Evolutionary conservation across 225 moss, liverwort and hornwort species (phyloP), one percentile per base, ranked within the genome.

Genomic region (Straminergon stramineum): DNA sequence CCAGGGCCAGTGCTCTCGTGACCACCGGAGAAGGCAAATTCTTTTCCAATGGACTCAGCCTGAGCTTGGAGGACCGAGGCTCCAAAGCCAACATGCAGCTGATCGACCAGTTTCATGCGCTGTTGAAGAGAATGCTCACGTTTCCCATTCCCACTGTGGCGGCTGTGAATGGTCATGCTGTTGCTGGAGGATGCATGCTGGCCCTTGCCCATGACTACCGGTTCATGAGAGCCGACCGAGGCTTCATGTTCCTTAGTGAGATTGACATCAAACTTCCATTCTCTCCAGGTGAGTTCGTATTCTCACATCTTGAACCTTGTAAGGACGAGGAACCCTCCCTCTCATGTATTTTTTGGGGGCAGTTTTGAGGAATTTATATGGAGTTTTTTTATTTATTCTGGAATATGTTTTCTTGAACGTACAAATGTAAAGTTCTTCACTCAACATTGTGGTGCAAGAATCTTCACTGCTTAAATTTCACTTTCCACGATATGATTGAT

Each of bases 161-260:
- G 65, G 99, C 96, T 81, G 89, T 99, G 90, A 95, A 91, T 86
- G 99, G 99, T 35, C 99, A 99, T 87, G 99, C 99, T 85, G 96
- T 95, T 66, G 99, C 99, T 60, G 99, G 92, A 84, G 99, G 99
- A 23, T 99, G 96, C 90, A 99, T 99, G 96, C 10, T 97, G 43
- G 97, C 96, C 20, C 94, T 99, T 90, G 96, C 96, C 24, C 95
- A 96, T 84, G 99, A 99, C 87, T 96, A 97, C 92, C 93, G 97
- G 55, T 90, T 93, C 91, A 99, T 99, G 99, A 89, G 96, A 65
- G 93, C 96, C 75, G 97, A 99, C 86, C 92, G 89, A 86, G 99
- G 99, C n/a, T 96, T 92, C 90, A 97, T 97, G 87, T 99, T 97
- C 81, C 93, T 99, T 26, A 99, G 95, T 84, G 99, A 99, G 90